phyloP scores from a whole-genome alignment of 352 stramenopile species.

The Pythium aquatile region DNA sequence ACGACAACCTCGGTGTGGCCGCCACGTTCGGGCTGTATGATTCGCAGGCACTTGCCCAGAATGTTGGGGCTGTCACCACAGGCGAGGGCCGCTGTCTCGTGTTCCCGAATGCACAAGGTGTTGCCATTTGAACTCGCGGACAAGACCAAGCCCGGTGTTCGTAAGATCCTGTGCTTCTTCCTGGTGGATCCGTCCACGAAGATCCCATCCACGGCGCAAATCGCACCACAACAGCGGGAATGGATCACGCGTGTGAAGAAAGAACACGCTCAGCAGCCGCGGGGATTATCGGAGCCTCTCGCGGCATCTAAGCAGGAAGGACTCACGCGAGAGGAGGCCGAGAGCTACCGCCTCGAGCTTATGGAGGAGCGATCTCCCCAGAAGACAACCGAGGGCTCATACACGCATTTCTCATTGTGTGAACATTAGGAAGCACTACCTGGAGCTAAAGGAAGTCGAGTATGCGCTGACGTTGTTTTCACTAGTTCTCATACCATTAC shows the following conservation, averaged over 20 bases:
- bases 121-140: slow-evolving; percentile 30
- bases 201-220: slow-evolving; percentile 26
- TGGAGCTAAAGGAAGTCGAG: too few species aligned
- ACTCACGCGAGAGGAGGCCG: slow-evolving; percentile 22
- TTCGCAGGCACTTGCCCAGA: slow-evolving; percentile 12
- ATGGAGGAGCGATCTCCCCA: slow-evolving; percentile 8
- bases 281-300: background rate
- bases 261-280: background rate
- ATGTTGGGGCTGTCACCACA: slow-evolving; percentile 20
- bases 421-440: background rate
- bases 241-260: slow-evolving; percentile 20
- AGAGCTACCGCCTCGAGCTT: slow-evolving; percentile 13
- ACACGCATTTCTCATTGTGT: background rate
- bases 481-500: too few species aligned
- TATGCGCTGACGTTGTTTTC: too few species aligned
- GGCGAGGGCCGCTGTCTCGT: slow-evolving; percentile 28
- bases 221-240: slow-evolving; percentile 31
- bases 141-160: slow-evolving; percentile 20
- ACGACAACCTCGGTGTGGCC: slow-evolving; percentile 11
- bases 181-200: slow-evolving; percentile 26
- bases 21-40: slow-evolving; percentile 16
- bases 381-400: background rate
- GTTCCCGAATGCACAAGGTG: slow-evolving; percentile 37
- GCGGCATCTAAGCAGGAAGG: slow-evolving; percentile 4
- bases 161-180: slow-evolving; percentile 37